Conservation (phyloP, 2,329 filamentous ascomycete genomes). For the Fusarium mexicanum region DNA sequence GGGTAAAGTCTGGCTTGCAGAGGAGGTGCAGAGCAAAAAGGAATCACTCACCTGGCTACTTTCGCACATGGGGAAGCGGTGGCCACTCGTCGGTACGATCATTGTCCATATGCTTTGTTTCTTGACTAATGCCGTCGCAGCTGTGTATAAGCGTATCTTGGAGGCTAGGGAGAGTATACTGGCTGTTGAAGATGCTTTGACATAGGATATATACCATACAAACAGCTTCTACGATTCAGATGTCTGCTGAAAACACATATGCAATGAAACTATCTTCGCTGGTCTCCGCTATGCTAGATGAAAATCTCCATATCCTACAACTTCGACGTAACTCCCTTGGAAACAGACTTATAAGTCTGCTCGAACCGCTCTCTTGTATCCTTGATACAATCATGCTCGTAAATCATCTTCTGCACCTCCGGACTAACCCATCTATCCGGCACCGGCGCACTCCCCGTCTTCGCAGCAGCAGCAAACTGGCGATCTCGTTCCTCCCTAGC, state of each 20-base stretch:
- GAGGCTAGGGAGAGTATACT: not conserved
- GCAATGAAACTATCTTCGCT: not conserved
- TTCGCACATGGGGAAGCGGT: not conserved
- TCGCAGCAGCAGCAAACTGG: not conserved
- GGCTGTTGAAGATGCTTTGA: not conserved
- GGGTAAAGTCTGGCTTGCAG: not conserved
- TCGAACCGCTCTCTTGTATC: not conserved
- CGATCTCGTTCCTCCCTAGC: conserved; percentile 10
- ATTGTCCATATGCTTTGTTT: accelerated
- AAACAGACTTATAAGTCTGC: not conserved
- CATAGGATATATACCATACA: accelerated
- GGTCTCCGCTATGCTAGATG: not conserved
- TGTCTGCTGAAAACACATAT: accelerated
- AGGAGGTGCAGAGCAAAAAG: not conserved
- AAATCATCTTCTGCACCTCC: conserved; percentile 27
- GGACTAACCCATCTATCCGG: conserved; percentile 29
- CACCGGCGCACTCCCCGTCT: not conserved
- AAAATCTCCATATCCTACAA: not conserved
- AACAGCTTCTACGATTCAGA: accelerated
- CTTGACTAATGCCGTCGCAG: accelerated
- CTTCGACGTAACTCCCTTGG: accelerated
- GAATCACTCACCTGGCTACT: not conserved
- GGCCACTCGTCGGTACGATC: not conserved
- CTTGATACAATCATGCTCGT: conserved; percentile 5
- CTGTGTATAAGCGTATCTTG: not conserved